phyloP scores from a whole-genome alignment of 2,329 filamentous ascomycete genomes.

The Chaetomium olivaceum region DNA sequence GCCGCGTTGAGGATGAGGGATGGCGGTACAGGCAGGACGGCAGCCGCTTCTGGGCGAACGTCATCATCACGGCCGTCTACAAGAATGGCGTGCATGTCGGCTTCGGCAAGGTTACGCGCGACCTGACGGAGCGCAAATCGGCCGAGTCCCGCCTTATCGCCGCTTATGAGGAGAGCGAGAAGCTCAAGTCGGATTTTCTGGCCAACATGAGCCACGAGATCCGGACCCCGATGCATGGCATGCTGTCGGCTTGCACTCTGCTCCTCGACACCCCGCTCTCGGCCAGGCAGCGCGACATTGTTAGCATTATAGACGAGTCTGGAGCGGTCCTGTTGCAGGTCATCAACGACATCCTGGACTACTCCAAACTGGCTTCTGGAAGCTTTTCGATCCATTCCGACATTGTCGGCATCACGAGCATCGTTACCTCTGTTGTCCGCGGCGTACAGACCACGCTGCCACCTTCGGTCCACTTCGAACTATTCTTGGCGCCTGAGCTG shows the following conservation, averaged over 20 bases:
- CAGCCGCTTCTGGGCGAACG: constrained; percentile 61
- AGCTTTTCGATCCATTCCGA: constrained; percentile 58
- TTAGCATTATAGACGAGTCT: constrained; percentile 60
- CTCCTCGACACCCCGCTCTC: constrained; percentile 56
- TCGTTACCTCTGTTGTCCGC: constrained; percentile 51
- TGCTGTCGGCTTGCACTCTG: constrained; percentile 60
- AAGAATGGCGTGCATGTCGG: constrained; percentile 54
- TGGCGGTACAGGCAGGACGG: constrained; percentile 62
- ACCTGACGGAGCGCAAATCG: constrained; percentile 57
- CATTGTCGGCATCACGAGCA: constrained; percentile 49
- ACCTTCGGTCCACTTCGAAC: constrained; percentile 49
- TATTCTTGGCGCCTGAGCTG: constrained; percentile 47
- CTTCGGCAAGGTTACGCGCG: constrained; percentile 60
- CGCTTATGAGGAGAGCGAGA: constrained; percentile 63
- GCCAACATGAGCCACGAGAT: constrained; percentile 67
- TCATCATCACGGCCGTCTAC: constrained; percentile 59
- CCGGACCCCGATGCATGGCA: constrained; percentile 64
- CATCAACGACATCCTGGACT: constrained; percentile 68
- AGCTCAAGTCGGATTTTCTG: constrained; percentile 61
- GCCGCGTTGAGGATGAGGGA: constrained; percentile 59
- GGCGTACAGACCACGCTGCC: constrained; percentile 50
- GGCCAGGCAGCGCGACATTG: constrained; percentile 56
- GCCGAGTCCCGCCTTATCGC: constrained; percentile 56
- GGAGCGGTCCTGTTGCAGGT: constrained; percentile 59
- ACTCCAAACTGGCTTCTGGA: constrained; percentile 63